Base-by-base conservation (phyloP, 352 stramenopile genomes). In the Plasmopara viticola region DNA sequence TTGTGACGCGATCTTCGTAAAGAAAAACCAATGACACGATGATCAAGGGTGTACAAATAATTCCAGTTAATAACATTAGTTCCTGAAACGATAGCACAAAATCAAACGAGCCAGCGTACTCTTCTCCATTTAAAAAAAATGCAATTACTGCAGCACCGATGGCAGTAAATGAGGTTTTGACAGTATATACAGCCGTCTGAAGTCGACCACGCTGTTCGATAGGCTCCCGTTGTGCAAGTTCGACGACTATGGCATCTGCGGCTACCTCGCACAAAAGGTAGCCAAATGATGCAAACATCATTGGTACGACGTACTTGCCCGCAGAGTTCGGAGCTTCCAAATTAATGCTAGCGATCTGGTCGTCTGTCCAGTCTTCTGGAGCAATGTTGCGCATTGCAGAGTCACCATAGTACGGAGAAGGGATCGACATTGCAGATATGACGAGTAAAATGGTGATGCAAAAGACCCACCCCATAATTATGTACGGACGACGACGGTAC, bases 191-290 rank as follows among this genome's bases (percentile, higher is more conserved):
- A 6, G 62, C 61, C 1, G 72, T 66, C 25, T 84, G 72, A 10
- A 78, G 48, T 2, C 63, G 64, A 0, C 71, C 71, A 42, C 74
- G 58, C 20, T 25, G 20, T 25, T 25, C 20, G 3, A 25, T 25
- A 25, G 63, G 72, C 31, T 86, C 70, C 15, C 70, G 66, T 44
- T 81, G 58, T 46, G 66, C 61, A 45, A 68, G 62, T 65, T 86
- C 71, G 9, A 86, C 72, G 13, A 84, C 64, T 49, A 86, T 66
- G n/a, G 77, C 70, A 51, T 84, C 74, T 2, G 70, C 71, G 1
- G 74, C 62, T 15, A 78, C 70, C 13, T 84, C 74, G 29, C 63
- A 65, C 7, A 78, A 17, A 8, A 82, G 50, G 39, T 77, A 85
- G 7, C 74, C 71, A 35, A 82, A 74, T 1, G 66, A 66, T 7